Conservation (phyloP, 768 basidiomycete species). For the Nevesoporus exiguus region DNA sequence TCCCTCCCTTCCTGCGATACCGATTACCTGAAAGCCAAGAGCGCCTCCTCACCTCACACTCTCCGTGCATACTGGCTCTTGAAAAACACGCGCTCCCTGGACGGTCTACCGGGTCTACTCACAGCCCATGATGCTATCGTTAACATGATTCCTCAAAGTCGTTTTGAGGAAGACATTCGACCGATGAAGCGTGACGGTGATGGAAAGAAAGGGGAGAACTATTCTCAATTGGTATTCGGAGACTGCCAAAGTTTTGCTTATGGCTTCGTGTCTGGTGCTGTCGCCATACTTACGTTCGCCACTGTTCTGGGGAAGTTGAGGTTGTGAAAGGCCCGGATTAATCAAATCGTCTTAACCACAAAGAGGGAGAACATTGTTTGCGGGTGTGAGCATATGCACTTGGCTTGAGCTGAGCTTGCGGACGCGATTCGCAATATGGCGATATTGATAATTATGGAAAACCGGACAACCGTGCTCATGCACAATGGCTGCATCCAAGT, state of each 20-base stretch:
- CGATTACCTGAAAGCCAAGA: constrained; percentile 2
- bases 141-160: constrained; percentile 8
- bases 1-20: constrained; percentile 1
- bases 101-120: constrained; percentile 51
- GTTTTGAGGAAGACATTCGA: constrained; percentile 18
- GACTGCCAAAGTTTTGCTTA: constrained; percentile 9
- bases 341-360: background rate
- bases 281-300: constrained; percentile 7
- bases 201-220: background rate
- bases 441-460: too few species aligned
- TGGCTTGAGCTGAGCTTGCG: background rate
- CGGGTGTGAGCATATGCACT: background rate
- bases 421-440: background rate
- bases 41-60: constrained; percentile 12
- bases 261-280: constrained; percentile 19
- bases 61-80: constrained; percentile 52
- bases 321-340: background rate
- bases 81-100: constrained; percentile 49
- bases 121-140: constrained; percentile 24
- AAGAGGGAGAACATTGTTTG: background rate
- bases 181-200: constrained; percentile 4
- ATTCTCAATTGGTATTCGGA: background rate
- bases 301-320: constrained; percentile 7
- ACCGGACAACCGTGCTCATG: too few species aligned
- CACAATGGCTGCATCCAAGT: too few species aligned